Conservation (phyloP, 176 grass and related monocot genomes). For the Bromus sterilis region DNA sequence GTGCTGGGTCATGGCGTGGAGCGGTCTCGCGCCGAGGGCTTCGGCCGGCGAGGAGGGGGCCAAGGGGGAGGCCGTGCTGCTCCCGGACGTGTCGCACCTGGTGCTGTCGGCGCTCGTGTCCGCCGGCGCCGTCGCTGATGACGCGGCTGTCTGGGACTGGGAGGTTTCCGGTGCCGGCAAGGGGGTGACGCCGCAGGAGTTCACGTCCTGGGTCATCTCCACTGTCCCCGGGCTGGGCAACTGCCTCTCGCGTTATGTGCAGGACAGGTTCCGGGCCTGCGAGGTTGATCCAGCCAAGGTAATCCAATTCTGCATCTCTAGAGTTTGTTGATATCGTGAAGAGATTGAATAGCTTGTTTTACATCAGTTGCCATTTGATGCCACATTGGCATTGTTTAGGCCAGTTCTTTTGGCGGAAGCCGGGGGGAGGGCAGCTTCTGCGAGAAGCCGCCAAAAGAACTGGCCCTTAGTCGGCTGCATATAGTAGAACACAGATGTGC, state of each 20-base stretch:
- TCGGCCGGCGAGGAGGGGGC: background rate
- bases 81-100: constrained; percentile 60
- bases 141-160: constrained; percentile 47
- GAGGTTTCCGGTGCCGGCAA: constrained; percentile 38
- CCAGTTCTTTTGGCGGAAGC: too few relatives aligned
- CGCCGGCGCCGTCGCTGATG: constrained; percentile 38
- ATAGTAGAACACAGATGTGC: background rate
- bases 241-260: constrained; percentile 57
- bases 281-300: constrained; percentile 46
- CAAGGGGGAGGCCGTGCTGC: constrained; percentile 28
- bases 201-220: constrained; percentile 63
- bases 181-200: constrained; percentile 55
- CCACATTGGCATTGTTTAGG: background rate
- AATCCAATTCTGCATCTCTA: background rate
- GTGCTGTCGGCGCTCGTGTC: constrained; percentile 62
- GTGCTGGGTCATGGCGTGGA: constrained; percentile 76
- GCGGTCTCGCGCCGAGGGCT: background rate
- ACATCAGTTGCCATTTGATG: background rate
- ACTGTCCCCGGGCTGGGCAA: constrained; percentile 40
- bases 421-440: too few relatives aligned
- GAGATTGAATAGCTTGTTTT: background rate
- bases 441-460: too few relatives aligned
- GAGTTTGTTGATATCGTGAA: background rate
- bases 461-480: background rate
- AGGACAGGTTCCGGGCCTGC: constrained; percentile 38